These are phyloP conservation scores for Pichia californica DNA, from an alignment of 805 yeast species.

Conservation along the genomic window DNA sequence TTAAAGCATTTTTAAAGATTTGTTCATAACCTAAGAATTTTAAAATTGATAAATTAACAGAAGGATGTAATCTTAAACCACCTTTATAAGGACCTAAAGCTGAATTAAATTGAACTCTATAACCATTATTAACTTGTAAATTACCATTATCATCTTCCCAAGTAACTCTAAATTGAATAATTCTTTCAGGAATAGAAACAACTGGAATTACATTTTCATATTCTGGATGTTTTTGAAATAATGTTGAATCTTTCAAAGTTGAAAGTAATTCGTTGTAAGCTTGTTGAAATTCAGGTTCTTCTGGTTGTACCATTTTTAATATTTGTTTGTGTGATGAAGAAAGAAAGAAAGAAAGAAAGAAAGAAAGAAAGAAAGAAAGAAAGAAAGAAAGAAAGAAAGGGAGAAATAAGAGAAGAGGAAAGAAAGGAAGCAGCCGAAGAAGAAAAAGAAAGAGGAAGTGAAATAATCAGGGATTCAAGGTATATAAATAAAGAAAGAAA, in stretches of 20 bases:
- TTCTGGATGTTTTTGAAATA: constrained; percentile 84
- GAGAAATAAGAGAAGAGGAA: not conserved
- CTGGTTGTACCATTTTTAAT: constrained; percentile 62
- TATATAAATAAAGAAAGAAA: not conserved
- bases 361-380: not conserved
- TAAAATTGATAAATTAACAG: constrained; percentile 90
- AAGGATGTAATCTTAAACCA: constrained; percentile 96
- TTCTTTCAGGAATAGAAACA: constrained; percentile 91
- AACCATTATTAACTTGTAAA: constrained; percentile 92
- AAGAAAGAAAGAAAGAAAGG: not conserved
- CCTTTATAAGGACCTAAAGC: constrained; percentile 99
- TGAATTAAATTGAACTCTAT: constrained; percentile 97
- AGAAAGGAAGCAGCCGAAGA: not conserved
- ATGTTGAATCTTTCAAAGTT: constrained; percentile 85
- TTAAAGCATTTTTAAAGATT: constrained; percentile 95
- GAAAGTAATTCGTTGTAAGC: constrained; percentile 90
- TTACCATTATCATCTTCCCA: constrained; percentile 97
- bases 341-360: not conserved
- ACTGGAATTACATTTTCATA: constrained; percentile 84
- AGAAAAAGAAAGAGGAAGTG: not conserved
- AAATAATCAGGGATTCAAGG: not conserved
- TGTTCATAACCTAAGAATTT: constrained; percentile 98
- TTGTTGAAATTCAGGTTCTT: constrained; percentile 98
- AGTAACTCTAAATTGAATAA: constrained; percentile 92
- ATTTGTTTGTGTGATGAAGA: not conserved